Base-by-base conservation (phyloP, 2,329 filamentous ascomycete genomes). In the Phyllosticta capitalensis region DNA sequence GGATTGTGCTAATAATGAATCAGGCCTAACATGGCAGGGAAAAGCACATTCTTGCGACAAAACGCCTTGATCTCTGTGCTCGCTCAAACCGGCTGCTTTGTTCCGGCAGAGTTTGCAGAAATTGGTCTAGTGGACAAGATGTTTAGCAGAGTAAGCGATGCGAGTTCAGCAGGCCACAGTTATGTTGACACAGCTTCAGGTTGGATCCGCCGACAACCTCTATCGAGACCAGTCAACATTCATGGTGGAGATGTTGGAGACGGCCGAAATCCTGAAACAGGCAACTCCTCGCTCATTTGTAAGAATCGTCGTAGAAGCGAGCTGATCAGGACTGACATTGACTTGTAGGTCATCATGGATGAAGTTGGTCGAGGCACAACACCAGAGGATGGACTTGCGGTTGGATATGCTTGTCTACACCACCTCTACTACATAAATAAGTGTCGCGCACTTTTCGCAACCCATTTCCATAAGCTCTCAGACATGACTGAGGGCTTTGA, bases 201-300 rank as follows among this genome's bases (percentile, higher is more conserved):
- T 95, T 21, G 94, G 94, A 1, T 95, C 91, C 0, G 94, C 92
- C 1, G 95, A 99, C 72, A 92, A 96, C 70, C 79, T 99, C n/a
- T 96, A 89, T 76, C 84, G 85, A 55, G 89, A 96, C 75, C 92
- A 97, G 73, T 96, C 90, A 57, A 99, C 95, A 0, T 99, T 99
- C 74, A 97, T 99, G 94, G 90, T 97, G 1, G 94, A 99, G 76
- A 99, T 99, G 94, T 81, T 96, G 1, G 94, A 99, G 75, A 96
- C 94, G 20, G 92, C 92, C 1, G 82, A 88, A 24, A 99, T 99
- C 57, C 80, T 99, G 56, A 89, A 87, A 62, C 81, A 89, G 65
- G 92, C 94, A 0, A 97, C 92, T 0, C 76, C 85, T 1, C 82
- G 87, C 22, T 94, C 88, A 0, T 95, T 99, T 67, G 92, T 94